Conservation (phyloP, 2,329 filamentous ascomycete species). For the Stagonosporopsis cucurbitacearum region DNA sequence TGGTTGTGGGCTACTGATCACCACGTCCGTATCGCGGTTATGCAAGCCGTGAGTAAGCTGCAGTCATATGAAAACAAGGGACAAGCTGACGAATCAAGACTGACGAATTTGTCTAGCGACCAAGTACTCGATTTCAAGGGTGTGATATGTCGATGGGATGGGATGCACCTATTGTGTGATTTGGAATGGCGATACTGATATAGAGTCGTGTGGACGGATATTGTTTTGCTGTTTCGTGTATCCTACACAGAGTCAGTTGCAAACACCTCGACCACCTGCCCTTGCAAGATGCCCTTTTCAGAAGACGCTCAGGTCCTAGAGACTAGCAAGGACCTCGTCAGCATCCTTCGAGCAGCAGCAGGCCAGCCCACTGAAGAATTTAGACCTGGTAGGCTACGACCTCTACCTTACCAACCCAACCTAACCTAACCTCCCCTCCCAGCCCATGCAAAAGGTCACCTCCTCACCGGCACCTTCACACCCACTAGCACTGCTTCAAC, state of each 20-base stretch:
- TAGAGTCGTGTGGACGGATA: neutral
- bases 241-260: neutral
- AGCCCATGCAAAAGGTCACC: conserved; percentile 63
- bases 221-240: neutral
- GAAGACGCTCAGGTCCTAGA: conserved; percentile 31
- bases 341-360: conserved; percentile 33
- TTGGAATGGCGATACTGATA: neutral
- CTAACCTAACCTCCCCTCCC: conserved; percentile 15
- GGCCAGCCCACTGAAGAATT: conserved; percentile 32
- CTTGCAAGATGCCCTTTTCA: conserved; percentile 44
- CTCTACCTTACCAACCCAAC: neutral
- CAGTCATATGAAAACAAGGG: conserved; percentile 20
- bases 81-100: conserved; percentile 21
- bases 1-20: neutral
- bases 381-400: conserved; percentile 35
- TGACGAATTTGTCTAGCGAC: neutral
- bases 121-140: neutral
- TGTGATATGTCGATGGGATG: neutral
- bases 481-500: conserved; percentile 53
- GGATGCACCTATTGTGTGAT: neutral
- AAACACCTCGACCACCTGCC: neutral
- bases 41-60: conserved; percentile 34
- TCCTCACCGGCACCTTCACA: conserved; percentile 61
- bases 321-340: conserved; percentile 40
- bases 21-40: neutral